Evolutionary conservation across 2,329 filamentous ascomycete species (phyloP).

Genomic region (Diaporthe sp.): DNA sequence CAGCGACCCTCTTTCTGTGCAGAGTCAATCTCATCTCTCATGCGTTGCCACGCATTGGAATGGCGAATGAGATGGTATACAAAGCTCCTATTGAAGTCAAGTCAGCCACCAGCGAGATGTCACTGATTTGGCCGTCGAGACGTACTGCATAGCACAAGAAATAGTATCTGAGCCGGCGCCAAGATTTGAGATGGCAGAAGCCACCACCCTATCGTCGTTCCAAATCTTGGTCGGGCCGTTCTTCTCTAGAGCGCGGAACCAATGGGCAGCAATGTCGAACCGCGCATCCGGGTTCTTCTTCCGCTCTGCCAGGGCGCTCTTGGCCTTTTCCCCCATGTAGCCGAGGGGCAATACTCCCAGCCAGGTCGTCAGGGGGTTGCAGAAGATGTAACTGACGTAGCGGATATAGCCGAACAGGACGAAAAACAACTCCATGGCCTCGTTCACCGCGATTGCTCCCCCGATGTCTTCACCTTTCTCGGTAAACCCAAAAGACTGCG

Average conservation of each 20-base stretch:
- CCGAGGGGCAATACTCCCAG: slow-evolving; percentile 48
- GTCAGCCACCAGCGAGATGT: neutral
- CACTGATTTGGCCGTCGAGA: neutral
- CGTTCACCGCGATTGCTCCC: slow-evolving; percentile 47
- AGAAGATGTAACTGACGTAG: slow-evolving; percentile 45
- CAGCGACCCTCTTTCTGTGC: slow-evolving; percentile 40
- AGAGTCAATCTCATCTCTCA: slow-evolving; percentile 45
- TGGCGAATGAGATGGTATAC: slow-evolving; percentile 46
- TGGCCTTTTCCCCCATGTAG: slow-evolving; percentile 47
- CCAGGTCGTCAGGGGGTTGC: slow-evolving; percentile 50
- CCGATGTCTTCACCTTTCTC: slow-evolving; percentile 48
- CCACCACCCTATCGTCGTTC: slow-evolving; percentile 10
- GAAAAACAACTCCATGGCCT: slow-evolving; percentile 44
- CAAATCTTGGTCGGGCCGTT: slow-evolving; percentile 7
- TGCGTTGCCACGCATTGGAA: slow-evolving; percentile 41
- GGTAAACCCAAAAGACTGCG: slow-evolving; percentile 48
- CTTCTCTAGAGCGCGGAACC: slow-evolving; percentile 43
- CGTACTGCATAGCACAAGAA: slow-evolving; percentile 42
- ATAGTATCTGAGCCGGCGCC: slow-evolving; percentile 39
- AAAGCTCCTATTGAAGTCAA: slow-evolving; percentile 38
- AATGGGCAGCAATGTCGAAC: slow-evolving; percentile 47
- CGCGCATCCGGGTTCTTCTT: slow-evolving; percentile 44
- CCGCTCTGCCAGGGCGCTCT: slow-evolving; percentile 44
- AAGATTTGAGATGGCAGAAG: slow-evolving; percentile 21
- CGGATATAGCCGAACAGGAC: slow-evolving; percentile 44